Percentiles rank a stretch among this genome's conserved stretches.
phyloP scores from a whole-genome alignment of 208 protist species.

The Acanthamoeba castellanii region DNA sequence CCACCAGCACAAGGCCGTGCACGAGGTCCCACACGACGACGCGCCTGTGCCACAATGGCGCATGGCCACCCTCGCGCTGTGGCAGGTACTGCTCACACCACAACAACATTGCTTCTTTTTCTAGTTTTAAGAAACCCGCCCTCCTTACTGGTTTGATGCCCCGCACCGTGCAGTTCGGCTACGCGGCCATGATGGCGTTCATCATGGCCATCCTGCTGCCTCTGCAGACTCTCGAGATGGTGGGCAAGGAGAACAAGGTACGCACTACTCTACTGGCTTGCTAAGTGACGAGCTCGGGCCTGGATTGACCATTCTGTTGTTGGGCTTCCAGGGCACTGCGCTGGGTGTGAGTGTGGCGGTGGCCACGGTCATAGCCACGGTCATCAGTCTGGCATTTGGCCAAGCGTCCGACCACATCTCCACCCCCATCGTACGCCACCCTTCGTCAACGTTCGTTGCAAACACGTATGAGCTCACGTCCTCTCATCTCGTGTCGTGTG shows the following conservation, averaged over 20 bases:
- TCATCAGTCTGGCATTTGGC: neutral
- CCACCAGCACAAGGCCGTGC: neutral
- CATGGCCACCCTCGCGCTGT: neutral
- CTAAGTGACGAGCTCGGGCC: too few species aligned
- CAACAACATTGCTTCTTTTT: too few species aligned
- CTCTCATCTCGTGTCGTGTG: neutral
- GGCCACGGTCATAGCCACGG: neutral
- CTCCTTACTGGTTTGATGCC: too few species aligned
- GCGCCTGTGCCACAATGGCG: neutral
- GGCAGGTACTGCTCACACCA: neutral
- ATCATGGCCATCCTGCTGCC: neutral
- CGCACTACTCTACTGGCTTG: neutral
- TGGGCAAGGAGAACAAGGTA: slow-evolving; percentile 30
- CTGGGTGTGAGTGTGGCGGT: neutral
- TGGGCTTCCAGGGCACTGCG: neutral
- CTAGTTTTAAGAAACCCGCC: too few species aligned
- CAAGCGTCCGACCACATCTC: neutral
- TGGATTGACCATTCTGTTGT: too few species aligned
- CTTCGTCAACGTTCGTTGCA: neutral
- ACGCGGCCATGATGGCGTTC: neutral
- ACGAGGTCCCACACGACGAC: neutral
- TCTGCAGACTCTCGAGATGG: neutral
- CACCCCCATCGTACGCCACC: neutral
- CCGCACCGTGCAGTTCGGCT: neutral
- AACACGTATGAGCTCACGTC: too few species aligned